Base-by-base conservation (phyloP, 768 basidiomycete genomes). In the Podaxis sp. region DNA sequence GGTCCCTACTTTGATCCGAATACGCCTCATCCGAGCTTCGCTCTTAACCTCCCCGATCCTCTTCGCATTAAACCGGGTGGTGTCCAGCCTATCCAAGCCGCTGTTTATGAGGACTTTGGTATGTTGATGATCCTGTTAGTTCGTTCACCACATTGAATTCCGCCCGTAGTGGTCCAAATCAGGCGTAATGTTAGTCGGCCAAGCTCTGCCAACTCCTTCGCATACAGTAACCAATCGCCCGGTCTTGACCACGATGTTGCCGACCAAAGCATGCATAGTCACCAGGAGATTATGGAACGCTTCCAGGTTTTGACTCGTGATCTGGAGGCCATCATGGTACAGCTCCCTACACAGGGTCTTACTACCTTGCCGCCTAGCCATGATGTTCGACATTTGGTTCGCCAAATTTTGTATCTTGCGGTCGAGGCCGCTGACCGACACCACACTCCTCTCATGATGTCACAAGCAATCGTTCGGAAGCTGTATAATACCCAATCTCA, bases 101-200 rank as follows among this genome's bases (percentile, higher is more conserved):
- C 86, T 52, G 95, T 99, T 11, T 99, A 99, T 75, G 95, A 98
- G 68, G 97, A 99, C 72, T 99, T 99, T 66, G 89, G 94, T 86
- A 65, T 40, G 60, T 36, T 24, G 24, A 50, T n/a, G 12, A 10
- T 26, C 10, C 40, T 20, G 2, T 38, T 46, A 5, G 17, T 10
- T 26, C n/a, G 4, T 7, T 56, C 7, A 37, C 6, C 7, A 10
- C 15, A 10, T 17, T 62, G 17, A 62, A 3, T 17, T 4, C 22
- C 3, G 20, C 38, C 8, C 15, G 30, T 13, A 62, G 61, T 37
- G 24, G 48, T 30, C 46, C 46, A 56, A 24, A 38, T 82, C 40
- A 86, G 87, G 20, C 81, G 82, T 51, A 71, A 76, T 12, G 76
- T 80, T 20, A 91, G 89, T 68, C 79, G 91, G 53, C 90, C 91